These are phyloP conservation scores for Pterocarpus santalinus DNA, from an alignment of 306 rosid species.

Conservation along the genomic window DNA sequence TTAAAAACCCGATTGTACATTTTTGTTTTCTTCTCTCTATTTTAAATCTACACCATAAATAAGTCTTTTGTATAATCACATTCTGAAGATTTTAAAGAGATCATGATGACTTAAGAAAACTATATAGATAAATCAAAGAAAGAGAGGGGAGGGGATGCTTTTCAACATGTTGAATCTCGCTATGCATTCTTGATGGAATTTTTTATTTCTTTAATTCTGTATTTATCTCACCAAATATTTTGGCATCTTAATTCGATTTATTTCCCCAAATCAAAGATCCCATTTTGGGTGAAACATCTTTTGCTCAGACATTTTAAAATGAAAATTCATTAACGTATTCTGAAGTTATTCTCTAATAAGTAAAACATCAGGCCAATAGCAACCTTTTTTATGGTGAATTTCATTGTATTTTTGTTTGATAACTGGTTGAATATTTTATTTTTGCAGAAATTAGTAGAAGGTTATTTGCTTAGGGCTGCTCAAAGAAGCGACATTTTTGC, in stretches of 20 bases:
- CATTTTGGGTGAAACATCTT: conserved; percentile 27
- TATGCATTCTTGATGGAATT: background rate
- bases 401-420: conserved; percentile 17
- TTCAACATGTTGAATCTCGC: conserved; percentile 18
- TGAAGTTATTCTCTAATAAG: conserved; percentile 9
- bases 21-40: conserved; percentile 27
- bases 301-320: conserved; percentile 17
- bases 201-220: conserved; percentile 14
- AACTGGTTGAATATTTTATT: conserved; percentile 41
- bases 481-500: conserved; percentile 96
- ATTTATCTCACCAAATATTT: background rate
- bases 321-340: conserved; percentile 11
- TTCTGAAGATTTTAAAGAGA: background rate
- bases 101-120: background rate
- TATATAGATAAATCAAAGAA: background rate
- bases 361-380: conserved; percentile 28
- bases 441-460: conserved; percentile 92
- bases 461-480: conserved; percentile 96
- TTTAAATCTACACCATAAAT: conserved; percentile 23
- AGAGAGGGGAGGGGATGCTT: background rate
- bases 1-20: conserved; percentile 21
- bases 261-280: conserved; percentile 21
- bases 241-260: background rate
- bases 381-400: conserved; percentile 23
- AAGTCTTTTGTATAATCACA: conserved; percentile 30